A percentile compares a stretch with the other conserved stretches of the same genome.
Evolutionary conservation across 169 alveolate genomes (phyloP).

Genomic region (Perkinsus olseni): DNA sequence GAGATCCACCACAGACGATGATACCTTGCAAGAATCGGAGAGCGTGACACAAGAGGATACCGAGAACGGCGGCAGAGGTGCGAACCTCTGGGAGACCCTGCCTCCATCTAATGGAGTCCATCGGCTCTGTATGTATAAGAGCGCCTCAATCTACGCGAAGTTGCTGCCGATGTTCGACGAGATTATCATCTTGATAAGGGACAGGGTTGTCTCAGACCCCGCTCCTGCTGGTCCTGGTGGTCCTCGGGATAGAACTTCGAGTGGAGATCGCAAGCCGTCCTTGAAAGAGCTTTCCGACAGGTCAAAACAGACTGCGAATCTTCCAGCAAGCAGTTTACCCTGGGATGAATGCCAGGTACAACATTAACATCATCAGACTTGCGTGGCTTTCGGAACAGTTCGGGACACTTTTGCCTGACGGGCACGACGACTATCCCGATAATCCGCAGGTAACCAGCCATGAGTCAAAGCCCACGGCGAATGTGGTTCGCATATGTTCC

Average conservation of each 20-base stretch:
- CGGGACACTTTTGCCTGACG: neutral
- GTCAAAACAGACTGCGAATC: neutral
- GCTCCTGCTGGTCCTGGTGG: neutral
- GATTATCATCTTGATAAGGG: too few species aligned
- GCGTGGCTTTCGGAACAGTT: neutral
- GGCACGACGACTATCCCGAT: neutral
- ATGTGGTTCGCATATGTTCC: neutral
- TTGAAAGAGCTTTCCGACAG: neutral
- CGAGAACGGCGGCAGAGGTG: too few species aligned
- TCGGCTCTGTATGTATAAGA: too few species aligned
- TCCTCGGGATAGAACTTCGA: neutral
- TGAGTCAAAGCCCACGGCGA: too few species aligned
- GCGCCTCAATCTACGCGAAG: too few species aligned
- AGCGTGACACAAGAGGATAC: too few species aligned
- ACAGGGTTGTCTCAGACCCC: too few species aligned
- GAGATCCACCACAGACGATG: neutral
- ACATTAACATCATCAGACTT: neutral
- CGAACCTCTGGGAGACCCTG: too few species aligned
- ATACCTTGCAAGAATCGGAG: too few species aligned
- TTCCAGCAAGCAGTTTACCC: neutral
- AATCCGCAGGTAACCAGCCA: neutral
- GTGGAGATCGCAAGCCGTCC: neutral
- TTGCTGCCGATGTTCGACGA: too few species aligned
- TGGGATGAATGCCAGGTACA: neutral
- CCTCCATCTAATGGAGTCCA: too few species aligned